These are phyloP conservation scores for Coemansia sp. DNA, from an alignment of 192 early-diverging fungal species.

Conservation along the genomic window DNA sequence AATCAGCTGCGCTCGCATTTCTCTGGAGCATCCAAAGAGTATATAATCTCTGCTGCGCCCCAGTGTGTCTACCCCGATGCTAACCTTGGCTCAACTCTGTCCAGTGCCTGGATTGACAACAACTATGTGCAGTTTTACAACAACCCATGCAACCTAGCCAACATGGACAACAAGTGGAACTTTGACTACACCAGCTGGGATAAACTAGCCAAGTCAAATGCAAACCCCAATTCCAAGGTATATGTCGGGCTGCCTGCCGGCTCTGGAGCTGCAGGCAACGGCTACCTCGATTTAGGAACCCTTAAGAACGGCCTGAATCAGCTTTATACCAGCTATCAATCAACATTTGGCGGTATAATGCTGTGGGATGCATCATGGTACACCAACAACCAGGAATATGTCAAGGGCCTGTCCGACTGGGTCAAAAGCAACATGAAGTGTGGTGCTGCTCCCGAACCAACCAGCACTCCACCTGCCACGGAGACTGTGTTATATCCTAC, in stretches of 20 bases:
- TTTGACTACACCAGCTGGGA: conserved; percentile 67
- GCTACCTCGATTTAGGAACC: conserved; percentile 55
- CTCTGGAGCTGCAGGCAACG: conserved; percentile 56
- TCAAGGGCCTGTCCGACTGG: conserved; percentile 32
- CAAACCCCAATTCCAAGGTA: conserved; percentile 60
- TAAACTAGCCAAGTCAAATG: conserved; percentile 55
- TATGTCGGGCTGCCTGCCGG: conserved; percentile 65
- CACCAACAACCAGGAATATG: conserved; percentile 52
- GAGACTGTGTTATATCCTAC: background rate
- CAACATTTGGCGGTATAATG: conserved; percentile 69
- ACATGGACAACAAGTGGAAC: conserved; percentile 62
- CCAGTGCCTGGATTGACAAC: conserved; percentile 61
- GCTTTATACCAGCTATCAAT: conserved; percentile 52
- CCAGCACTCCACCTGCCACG: conserved; percentile 11
- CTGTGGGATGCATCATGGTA: conserved; percentile 74
- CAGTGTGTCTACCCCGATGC: conserved; percentile 73
- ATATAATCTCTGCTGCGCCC: conserved; percentile 66
- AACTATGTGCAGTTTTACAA: conserved; percentile 80
- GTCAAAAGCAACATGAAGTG: conserved; percentile 42
- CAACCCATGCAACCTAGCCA: conserved; percentile 65
- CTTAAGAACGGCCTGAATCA: conserved; percentile 46
- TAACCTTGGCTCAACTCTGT: conserved; percentile 57
- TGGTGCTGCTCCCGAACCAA: conserved; percentile 1
- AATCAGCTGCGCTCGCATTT: conserved; percentile 56
- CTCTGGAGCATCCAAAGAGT: conserved; percentile 48